These are phyloP conservation scores for Tolypocladium inflatum DNA, from an alignment of 2,329 filamentous ascomycete genomes.

Conservation along the genomic window DNA sequence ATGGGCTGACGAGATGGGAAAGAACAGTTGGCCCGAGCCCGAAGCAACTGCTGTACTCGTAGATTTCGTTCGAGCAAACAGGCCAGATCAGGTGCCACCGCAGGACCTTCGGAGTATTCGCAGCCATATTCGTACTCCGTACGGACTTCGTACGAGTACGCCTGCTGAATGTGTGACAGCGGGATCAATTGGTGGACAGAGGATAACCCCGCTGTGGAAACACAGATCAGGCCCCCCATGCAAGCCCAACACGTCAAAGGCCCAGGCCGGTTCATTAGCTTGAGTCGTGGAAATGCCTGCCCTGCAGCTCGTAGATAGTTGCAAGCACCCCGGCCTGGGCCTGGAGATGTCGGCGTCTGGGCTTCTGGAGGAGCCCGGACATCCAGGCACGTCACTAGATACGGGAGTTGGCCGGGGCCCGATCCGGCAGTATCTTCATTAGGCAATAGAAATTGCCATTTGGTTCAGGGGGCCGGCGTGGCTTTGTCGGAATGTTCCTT, in stretches of 20 bases:
- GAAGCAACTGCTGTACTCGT: not conserved
- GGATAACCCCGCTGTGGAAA: not conserved
- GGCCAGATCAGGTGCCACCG: too few species aligned
- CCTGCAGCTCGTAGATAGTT: not conserved
- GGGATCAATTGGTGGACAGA: not conserved
- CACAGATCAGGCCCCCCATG: not conserved
- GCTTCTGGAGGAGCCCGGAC: not conserved
- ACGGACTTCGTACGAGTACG: not conserved
- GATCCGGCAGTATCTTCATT: not conserved
- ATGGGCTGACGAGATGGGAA: not conserved
- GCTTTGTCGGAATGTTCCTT: not conserved
- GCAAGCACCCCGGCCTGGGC: not conserved
- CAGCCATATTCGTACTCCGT: not conserved
- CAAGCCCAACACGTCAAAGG: not conserved
- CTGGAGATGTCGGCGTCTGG: not conserved
- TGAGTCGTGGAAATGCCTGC: not conserved
- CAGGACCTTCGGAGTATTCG: not conserved
- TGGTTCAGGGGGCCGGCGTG: not conserved
- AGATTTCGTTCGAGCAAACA: not conserved
- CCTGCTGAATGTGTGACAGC: not conserved
- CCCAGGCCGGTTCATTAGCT: not conserved
- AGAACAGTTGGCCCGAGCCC: not conserved
- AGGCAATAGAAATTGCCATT: not conserved
- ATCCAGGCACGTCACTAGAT: not conserved
- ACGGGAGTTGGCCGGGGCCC: not conserved